A percentile compares a stretch with the other conserved stretches of the same genome.
phyloP scores from a whole-genome alignment of 805 yeast species.

The Zygotorulaspora sp. region DNA sequence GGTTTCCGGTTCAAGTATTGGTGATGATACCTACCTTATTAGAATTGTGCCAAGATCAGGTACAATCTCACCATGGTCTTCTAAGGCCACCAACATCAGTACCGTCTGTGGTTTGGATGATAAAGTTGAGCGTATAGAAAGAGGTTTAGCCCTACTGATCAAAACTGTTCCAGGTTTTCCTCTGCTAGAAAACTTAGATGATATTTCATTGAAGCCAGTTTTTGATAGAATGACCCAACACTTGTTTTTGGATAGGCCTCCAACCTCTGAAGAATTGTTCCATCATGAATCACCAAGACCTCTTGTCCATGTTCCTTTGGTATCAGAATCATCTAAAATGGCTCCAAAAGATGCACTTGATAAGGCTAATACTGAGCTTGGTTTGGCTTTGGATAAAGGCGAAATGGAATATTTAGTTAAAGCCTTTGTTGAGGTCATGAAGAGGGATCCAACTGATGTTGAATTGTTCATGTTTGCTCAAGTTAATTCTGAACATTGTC shows the following conservation, averaged over 20 bases:
- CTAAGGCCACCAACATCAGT: conserved; percentile 94
- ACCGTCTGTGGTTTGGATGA: conserved; percentile 77
- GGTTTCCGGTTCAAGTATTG: conserved; percentile 26
- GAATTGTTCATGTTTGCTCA: conserved; percentile 99
- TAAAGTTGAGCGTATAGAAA: conserved; percentile 77
- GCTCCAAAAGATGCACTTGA: conserved; percentile 51
- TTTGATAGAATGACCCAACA: conserved; percentile 95
- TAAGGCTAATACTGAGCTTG: conserved; percentile 76
- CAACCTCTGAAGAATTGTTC: conserved; percentile 65
- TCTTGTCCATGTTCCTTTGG: conserved; percentile 65
- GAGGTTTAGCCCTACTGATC: conserved; percentile 77
- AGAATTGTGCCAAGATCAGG: conserved; percentile 89
- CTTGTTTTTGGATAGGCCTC: conserved; percentile 54
- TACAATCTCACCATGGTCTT: conserved; percentile 98
- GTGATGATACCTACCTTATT: conserved; percentile 50
- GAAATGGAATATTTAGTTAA: conserved; percentile 83
- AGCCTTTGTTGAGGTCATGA: conserved; percentile 70
- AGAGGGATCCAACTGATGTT: conserved; percentile 94
- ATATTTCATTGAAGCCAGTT: conserved; percentile 61
- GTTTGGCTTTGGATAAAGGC: conserved; percentile 90
- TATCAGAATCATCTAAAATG: conserved; percentile 34
- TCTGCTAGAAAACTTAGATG: conserved; percentile 48
- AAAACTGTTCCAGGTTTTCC: conserved; percentile 70
- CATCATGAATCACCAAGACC: conserved; percentile 80
- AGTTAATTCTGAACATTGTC: conserved; percentile 98